Evolutionary conservation across 371 early-diverging fungal species (phyloP), one percentile per base, ranked within the genome.

Genomic region (Mortierella sp.): DNA sequence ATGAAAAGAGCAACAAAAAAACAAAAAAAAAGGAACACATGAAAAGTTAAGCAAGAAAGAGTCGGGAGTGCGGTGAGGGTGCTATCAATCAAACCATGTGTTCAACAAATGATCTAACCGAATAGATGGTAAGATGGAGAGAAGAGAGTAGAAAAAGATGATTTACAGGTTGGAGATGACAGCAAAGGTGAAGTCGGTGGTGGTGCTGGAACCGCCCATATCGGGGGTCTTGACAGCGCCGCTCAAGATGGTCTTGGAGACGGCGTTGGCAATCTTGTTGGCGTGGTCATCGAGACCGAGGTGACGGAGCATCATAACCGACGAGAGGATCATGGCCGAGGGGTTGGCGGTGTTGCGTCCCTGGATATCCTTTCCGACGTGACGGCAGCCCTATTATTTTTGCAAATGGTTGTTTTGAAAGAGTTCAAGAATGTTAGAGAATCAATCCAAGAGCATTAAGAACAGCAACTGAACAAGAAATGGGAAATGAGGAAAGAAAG

Each of bases 281-380:
- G 98, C 99, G 81, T 96, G 91, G 71, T 94, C 93, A 82, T 94
- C 92, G 79, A 98, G 92, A 82, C 95, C 94, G 71, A 99, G 88
- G 89, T 98, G 98, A 86, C 96, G 96, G 77, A 99, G 92, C 96
- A 99, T 93, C 94, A 97, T 94, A 70, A 97, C 96, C 24, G 96
- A 93, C 55, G 95, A 95, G 78, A 98, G 90, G 75, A 99, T 89
- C 92, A 98, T 92, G 70, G 97, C 94, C 40, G 97, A 95, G 48
- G 98, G 99, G 90, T 99, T 98, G 83, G 99, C 99, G 8, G 91
- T 89, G 93, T 98, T 97, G 86, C 91, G 91, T 79, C 97, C 97
- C 90, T 95, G 92, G 78, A 99, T 95, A 88, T 98, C 98, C 89
- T 92, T 91, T 82, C 96, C 98, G 75, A 98, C 98, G 89, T 98